Conservation (phyloP, 2,329 filamentous ascomycete genomes). For the Aspergillus bombycis region DNA sequence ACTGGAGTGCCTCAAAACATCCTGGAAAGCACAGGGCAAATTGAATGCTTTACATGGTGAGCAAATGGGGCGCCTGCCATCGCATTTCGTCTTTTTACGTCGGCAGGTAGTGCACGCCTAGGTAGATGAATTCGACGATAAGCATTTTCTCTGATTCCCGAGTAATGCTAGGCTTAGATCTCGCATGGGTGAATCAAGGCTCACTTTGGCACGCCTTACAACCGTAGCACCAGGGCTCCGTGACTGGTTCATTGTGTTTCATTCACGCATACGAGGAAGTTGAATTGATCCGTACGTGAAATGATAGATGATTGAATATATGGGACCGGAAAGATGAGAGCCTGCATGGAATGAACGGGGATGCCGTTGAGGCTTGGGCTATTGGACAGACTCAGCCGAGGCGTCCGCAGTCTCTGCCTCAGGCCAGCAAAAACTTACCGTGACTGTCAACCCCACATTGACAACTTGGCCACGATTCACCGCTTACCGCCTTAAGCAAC, state of each 20-base stretch:
- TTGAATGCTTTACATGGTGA: conserved; percentile 15
- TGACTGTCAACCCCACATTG: neutral
- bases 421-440: neutral
- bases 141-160: neutral
- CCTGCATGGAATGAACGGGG: neutral
- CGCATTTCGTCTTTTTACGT: conserved; percentile 17
- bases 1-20: conserved; percentile 1
- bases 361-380: neutral
- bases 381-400: neutral
- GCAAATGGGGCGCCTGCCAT: conserved; percentile 15
- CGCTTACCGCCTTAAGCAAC: neutral
- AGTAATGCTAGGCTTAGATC: neutral
- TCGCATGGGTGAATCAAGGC: neutral
- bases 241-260: neutral
- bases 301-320: neutral
- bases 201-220: neutral
- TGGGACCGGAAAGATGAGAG: neutral
- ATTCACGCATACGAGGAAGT: neutral
- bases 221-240: neutral
- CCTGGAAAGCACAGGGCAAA: conserved; percentile 11
- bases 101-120: conserved; percentile 18
- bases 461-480: neutral
- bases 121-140: neutral
- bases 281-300: neutral
- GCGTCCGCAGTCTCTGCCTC: neutral